Evolutionary conservation across 73 alveolate genomes (phyloP), one percentile per base, ranked within the genome.

Genomic region (Breviolum minutum): DNA sequence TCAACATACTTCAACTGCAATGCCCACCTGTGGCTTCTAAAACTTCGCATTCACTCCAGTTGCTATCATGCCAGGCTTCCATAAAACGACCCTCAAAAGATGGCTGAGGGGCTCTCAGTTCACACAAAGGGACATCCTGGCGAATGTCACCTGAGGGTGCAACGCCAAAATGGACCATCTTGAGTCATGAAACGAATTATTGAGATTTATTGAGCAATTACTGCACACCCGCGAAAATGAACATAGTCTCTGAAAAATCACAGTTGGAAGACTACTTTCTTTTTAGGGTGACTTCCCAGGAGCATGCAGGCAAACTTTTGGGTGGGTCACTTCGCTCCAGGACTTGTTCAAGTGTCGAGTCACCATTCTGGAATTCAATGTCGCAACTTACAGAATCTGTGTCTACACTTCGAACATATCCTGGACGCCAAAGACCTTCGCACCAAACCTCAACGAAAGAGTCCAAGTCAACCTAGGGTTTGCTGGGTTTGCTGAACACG

Each of bases 1-100:
- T 40, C 26, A 13, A 71, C 81, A 71, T 71, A 20, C 12, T 17
- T 71, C 81, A 8, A 71, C 82, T 24, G 14, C 30, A 17, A 10
- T 4, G 27, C 40, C 40, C 29, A 66, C 88, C 88, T 80, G 63
- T 22, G 7, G 26, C 79, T 8, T 63, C 94, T 17, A 86, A n/a
- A 61, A 86, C 94, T 30, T 86, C 94, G 63, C 94, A 61, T 63
- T 86, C 94, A 29, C 94, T 77, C 94, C 94, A 86, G 60, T n/a
- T 29, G 20, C 30, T 13, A 30, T 22, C 63, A 5, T 27, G 40
- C 77, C 22, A 20, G 17, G 94, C 94, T 62, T 86, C 94, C 94
- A 27, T 27, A 63, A 86, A 63, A 13, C 70, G 79, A 17, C 94
- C 77, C 79, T 7, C 80, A 12, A 22, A 0, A 14, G 32, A 19